A percentile compares a stretch with the other conserved stretches of the same genome.
Conservation (phyloP, 2,329 filamentous ascomycete genomes). For the Zymoseptoria pseudotritici region DNA sequence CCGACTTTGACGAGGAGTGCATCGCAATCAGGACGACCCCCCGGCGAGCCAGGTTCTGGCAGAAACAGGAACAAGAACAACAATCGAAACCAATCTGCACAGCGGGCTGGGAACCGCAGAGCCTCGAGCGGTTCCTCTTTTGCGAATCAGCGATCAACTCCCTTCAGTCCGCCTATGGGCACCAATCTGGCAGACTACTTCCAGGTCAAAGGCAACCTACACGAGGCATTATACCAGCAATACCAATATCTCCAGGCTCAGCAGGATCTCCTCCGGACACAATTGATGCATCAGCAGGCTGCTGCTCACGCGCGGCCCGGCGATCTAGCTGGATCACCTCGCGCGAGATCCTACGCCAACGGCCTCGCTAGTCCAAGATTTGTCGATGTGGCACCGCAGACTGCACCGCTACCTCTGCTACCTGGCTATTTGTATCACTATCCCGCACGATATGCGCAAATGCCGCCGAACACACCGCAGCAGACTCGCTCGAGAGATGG, state of each 20-base stretch:
- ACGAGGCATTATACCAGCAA: conserved; percentile 44
- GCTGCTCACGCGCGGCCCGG: conserved; percentile 29
- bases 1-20: conserved; percentile 45
- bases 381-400: conserved; percentile 27
- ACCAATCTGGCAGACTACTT: conserved; percentile 38
- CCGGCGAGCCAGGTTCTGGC: conserved; percentile 37
- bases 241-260: conserved; percentile 33
- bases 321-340: conserved; percentile 35
- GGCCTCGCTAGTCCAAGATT: conserved; percentile 25
- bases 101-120: conserved; percentile 46
- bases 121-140: conserved; percentile 51
- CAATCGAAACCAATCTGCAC: conserved; percentile 41
- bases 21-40: conserved; percentile 41
- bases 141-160: conserved; percentile 28
- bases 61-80: conserved; percentile 28
- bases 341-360: conserved; percentile 25
- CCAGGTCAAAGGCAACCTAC: conserved; percentile 35
- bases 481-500: conserved; percentile 35
- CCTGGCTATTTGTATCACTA: conserved; percentile 42
- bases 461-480: conserved; percentile 30
- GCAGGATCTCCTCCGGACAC: conserved; percentile 32
- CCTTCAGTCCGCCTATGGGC: conserved; percentile 37
- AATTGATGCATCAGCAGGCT: conserved; percentile 38
- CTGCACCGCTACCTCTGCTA: conserved; percentile 27
- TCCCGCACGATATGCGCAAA: conserved; percentile 35